phyloP scores from a whole-genome alignment of 495 filamentous ascomycete species.

The Penicillium fimorum region DNA sequence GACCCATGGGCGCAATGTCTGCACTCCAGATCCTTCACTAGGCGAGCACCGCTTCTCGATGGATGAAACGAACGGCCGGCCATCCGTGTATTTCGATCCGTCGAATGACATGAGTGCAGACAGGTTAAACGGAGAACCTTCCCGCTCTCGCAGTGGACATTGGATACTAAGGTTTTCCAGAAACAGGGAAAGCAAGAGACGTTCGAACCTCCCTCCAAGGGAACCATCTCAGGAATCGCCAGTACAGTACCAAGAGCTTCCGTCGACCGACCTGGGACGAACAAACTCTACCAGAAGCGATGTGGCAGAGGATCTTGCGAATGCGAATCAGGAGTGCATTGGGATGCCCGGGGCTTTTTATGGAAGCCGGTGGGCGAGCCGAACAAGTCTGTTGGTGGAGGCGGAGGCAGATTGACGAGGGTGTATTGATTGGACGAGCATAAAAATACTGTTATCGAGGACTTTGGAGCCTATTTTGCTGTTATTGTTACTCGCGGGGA shows the following conservation, averaged over 20 bases:
- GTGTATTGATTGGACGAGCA: not conserved
- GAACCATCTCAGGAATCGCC: constrained; percentile 18
- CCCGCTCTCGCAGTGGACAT: constrained; percentile 14
- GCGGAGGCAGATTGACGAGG: not conserved
- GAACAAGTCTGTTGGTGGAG: constrained; percentile 21
- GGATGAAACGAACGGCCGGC: not conserved
- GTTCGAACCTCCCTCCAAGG: constrained; percentile 12
- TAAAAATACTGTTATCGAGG: constrained; percentile 8
- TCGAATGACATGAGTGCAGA: constrained; percentile 9
- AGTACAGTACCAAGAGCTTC: constrained; percentile 14
- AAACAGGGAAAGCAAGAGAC: constrained; percentile 14
- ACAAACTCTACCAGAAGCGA: constrained; percentile 18
- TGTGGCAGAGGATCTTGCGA: constrained; percentile 22
- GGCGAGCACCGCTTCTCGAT: not conserved
- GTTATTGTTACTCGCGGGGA: constrained; percentile 18
- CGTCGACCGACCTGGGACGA: constrained; percentile 12
- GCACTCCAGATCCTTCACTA: not conserved
- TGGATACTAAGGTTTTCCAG: constrained; percentile 21
- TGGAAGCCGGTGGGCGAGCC: constrained; percentile 30
- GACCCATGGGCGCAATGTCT: not conserved
- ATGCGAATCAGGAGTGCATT: constrained; percentile 30
- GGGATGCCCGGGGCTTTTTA: constrained; percentile 31
- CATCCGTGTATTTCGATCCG: not conserved
- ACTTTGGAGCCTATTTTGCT: not conserved
- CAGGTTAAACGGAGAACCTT: constrained; percentile 10